Evolutionary conservation across 179 eudicot genomes (phyloP), one percentile per base, ranked within the genome.

Genomic region (Camellia oleifera): DNA sequence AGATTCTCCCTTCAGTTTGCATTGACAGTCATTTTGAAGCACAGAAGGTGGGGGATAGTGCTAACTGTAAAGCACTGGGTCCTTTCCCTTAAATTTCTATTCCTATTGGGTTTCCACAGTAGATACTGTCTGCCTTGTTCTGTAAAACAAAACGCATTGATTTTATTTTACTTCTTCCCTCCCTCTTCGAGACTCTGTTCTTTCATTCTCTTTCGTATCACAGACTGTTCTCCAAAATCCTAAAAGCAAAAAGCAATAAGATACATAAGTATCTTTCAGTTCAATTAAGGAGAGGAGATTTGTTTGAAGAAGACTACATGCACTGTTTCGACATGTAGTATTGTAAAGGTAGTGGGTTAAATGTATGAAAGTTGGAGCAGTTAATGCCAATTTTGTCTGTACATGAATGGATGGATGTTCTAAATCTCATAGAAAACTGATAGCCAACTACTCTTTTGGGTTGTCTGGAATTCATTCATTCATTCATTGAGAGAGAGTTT

Each of bases 1-100:
- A 68, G 18, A 82, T 12, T 75, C 69, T 75, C 54, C 71, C 74
- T 65, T 56, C 75, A 74, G 71, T 69, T 62, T 45, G 67, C 74
- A 57, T 74, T 44, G 42, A 32, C 14, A 53, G 26, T 40, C 83
- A 70, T 75, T 78, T 80, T 56, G 62, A 46, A 50, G 73, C 77
- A 40, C 44, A 48, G 72, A 77, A 67, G 68, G 75, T 78, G 73
- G 52, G 52, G n/a, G 11, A 76, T 77, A 69, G 62, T 75, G 78
- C 46, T 40, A 67, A 65, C 45, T 66, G 74, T 75, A 13, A 44
- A 9, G 67, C n/a, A 56, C 40, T 46, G 67, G 53, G 74, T 65
- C 23, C 76, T 42, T 45, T 5, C 45, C 40, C 54, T 79, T 44
- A 52, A 10, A 52, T 20, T n/a, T 50, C n/a, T 53, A 26, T 5